phyloP scores from a whole-genome alignment of 2,329 filamentous ascomycete genomes.

The Fusarium cicatricum region DNA sequence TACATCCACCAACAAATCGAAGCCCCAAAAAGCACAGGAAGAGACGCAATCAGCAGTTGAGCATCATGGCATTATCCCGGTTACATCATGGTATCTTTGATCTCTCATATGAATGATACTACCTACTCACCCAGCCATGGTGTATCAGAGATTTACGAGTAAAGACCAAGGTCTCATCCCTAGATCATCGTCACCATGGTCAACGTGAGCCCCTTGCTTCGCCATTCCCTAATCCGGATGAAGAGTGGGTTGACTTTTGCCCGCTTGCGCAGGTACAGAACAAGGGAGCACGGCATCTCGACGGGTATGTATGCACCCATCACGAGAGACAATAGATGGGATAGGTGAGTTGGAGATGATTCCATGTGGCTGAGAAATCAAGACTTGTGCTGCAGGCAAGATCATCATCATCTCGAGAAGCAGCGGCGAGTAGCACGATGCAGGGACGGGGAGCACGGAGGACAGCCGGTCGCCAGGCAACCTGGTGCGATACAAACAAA shows the following conservation, averaged over 20 bases:
- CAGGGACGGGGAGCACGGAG: constrained; percentile 28
- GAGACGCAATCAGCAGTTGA: not conserved
- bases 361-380: constrained; percentile 17
- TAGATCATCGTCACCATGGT: not conserved
- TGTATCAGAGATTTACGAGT: not conserved
- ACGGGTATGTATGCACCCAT: constrained; percentile 5
- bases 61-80: not conserved
- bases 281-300: constrained; percentile 18
- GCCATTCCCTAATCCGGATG: not conserved
- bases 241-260: constrained; percentile 14
- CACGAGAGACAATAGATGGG: constrained; percentile 6
- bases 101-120: not conserved
- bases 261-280: constrained; percentile 27
- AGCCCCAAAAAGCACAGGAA: constrained; percentile 12
- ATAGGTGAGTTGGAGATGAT: constrained; percentile 15
- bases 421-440: constrained; percentile 9
- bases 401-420: constrained; percentile 1
- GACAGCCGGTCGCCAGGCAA: constrained; percentile 18
- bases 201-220: constrained; percentile 12
- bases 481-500: constrained; percentile 17
- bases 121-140: too few species aligned
- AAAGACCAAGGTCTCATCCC: not conserved
- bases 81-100: not conserved
- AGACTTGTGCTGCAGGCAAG: constrained; percentile 7
- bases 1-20: constrained; percentile 13